These are phyloP conservation scores for Metarhizium sp. DNA, from an alignment of 2,329 filamentous ascomycete species.

Conservation along the genomic window DNA sequence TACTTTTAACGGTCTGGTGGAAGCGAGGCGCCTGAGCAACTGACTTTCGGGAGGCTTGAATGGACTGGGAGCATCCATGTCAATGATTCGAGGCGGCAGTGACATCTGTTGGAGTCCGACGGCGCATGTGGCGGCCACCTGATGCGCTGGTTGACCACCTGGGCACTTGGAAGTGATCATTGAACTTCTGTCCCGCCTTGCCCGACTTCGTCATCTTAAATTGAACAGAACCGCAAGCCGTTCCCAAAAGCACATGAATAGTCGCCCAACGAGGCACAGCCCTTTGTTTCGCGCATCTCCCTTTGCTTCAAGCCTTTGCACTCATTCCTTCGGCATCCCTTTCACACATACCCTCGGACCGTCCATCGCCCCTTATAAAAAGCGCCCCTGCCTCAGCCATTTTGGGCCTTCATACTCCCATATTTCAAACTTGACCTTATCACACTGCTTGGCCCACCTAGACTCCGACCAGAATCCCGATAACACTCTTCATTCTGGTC, in stretches of 20 bases:
- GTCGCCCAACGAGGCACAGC: background rate
- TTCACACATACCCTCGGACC: background rate
- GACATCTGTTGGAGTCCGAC: background rate
- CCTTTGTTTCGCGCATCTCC: background rate
- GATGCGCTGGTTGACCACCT: constrained; percentile 9
- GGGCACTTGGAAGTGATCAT: background rate
- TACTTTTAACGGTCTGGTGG: no score
- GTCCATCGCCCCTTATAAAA: background rate
- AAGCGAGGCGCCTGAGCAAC: no score
- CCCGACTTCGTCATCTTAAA: background rate
- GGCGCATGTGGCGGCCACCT: constrained; percentile 7
- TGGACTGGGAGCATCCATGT: no score
- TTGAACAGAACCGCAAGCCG: background rate
- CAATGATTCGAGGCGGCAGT: no score
- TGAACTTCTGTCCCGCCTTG: background rate
- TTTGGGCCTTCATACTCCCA: no score
- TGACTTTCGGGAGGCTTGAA: no score
- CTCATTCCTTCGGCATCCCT: background rate
- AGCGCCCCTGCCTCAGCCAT: background rate
- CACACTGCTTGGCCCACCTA: background rate
- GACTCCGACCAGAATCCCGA: background rate
- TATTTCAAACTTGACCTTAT: no score
- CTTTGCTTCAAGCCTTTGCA: background rate
- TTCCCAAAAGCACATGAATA: background rate
- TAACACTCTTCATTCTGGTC: background rate